Base-by-base conservation (phyloP, 768 basidiomycete genomes). In the Stropharia rugosoannulata region DNA sequence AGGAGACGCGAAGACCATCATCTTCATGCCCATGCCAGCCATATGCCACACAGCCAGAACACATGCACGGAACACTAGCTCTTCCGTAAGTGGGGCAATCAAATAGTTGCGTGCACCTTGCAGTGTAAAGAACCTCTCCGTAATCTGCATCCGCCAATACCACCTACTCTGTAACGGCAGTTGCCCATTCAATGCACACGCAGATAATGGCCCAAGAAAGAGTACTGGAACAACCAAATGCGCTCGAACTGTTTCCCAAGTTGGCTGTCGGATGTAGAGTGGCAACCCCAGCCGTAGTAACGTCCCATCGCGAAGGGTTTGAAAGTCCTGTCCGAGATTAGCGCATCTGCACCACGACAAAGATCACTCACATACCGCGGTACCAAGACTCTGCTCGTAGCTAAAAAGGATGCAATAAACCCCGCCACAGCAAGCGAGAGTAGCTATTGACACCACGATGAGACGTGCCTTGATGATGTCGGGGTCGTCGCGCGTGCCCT, bases 61-160 rank as follows among this genome's bases (percentile, higher is more conserved):
- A 66, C 93, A 95, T 0, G 90, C 85, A 25, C 97, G 78, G 67
- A 97, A 98, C 7, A 93, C 90, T 22, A 97, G 55, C 70, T 98
- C 96, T 73, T 99, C 96, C 0, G 95, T 95, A 35, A 95, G 70
- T 0, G 96, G 96, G 38, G 81, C 83, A 39, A 79, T 55, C 18
- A 77, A 47, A 67, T 87, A 93, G 67, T 95, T 96, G 55, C 95
- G 74, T 18, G 86, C 50, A 1, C 90, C 90, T 16, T 80, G 65
- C 70, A 86, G 80, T 0, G 77, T 77, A 6, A 70, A 68, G 51
- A 88, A 73, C 29, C 74, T 66, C 1, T 69, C 68, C 25, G 67
- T 54, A 1, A 86, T 63, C 44, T 79, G 68, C 5, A 62, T 58
- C 35, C 70, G 44, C 53, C 81, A 76, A 4, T 70, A 72, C 80